Evolutionary conservation across 2,329 filamentous ascomycete species (phyloP), one percentile per base, ranked within the genome.

Genomic region (Aspergillus glaucus): DNA sequence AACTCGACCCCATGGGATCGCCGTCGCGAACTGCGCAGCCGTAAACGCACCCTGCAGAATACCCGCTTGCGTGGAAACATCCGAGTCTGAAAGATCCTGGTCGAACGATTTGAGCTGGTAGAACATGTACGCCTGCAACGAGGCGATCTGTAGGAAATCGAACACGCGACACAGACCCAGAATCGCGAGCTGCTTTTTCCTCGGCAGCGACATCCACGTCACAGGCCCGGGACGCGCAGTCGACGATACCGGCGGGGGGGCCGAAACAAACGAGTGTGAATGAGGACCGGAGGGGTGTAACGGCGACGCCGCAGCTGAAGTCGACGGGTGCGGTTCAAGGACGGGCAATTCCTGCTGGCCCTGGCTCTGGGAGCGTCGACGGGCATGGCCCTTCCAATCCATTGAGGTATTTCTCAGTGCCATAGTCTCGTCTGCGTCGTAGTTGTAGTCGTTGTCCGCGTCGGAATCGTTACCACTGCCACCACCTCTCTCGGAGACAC

Each of bases 51-150:
- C 87, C 46, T 87, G 81, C 22, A 93, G 75, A 3, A 92, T 72
- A 41, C 88, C 88, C 1, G 86, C 86, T 63, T 92, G 87, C 28
- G 79, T 79, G 1, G 88, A 80, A 53, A 93, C 87, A 9, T 79
- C 81, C 1, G 75, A 75, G 46, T 82, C 76, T 15, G 76, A 70
- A 8, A 76, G 67, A 22, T 65, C 73, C 26, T 72, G 71, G 8
- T 86, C 77, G 58, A 93, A 91, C 56, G 85, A 91, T 60, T 84
- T 84, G 32, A 94, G 78, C 65, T 91, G 87, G 64, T 91, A 93
- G 70, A 87, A 93, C 77, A 92, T 85, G 68, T 92, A 92, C 0
- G 85, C 79, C 51, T 70, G 68, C 47, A 70, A 48, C 14, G 67
- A 68, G 48, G 67, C 65, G 30, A 70, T 62, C 51, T 71, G 67